These are phyloP conservation scores for Linum tenue DNA, from an alignment of 345 rosid genomes.

Conservation along the genomic window DNA sequence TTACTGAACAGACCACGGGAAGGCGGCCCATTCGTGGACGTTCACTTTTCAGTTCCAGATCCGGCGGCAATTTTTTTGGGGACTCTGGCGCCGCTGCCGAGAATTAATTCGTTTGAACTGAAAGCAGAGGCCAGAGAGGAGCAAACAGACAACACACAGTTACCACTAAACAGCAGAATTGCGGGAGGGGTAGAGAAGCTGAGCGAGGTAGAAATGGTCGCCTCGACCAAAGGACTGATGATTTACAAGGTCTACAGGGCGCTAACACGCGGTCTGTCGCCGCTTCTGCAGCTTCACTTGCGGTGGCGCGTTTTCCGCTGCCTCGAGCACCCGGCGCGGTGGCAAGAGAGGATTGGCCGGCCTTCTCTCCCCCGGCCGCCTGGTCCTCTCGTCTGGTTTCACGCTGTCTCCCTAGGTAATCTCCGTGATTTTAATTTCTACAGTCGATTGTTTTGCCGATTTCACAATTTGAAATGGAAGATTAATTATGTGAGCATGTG, in stretches of 20 bases:
- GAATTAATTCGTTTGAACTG: no score
- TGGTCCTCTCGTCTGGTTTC: conserved; percentile 81
- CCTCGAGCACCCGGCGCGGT: conserved; percentile 62
- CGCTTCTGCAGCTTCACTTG: conserved; percentile 55
- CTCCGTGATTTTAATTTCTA: neutral
- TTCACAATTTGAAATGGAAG: neutral
- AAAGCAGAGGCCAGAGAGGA: no score
- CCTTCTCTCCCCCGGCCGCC: conserved; percentile 62
- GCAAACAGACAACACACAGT: neutral
- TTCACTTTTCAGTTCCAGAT: no score
- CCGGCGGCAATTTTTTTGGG: no score
- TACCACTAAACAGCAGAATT: neutral
- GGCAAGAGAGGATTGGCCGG: conserved; percentile 75
- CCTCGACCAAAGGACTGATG: conserved; percentile 31
- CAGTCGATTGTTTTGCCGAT: neutral
- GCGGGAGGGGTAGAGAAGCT: neutral
- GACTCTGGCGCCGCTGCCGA: no score
- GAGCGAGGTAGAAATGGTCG: neutral
- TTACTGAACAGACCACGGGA: no score
- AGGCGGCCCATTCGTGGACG: no score
- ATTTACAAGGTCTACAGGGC: conserved; percentile 61
- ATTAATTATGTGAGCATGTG: neutral
- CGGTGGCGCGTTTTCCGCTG: conserved; percentile 65
- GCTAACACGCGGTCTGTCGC: conserved; percentile 46
- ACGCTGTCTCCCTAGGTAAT: conserved; percentile 78